Evolutionary conservation across 345 rosid genomes (phyloP).

Genomic region (Euphorbia lathyris): DNA sequence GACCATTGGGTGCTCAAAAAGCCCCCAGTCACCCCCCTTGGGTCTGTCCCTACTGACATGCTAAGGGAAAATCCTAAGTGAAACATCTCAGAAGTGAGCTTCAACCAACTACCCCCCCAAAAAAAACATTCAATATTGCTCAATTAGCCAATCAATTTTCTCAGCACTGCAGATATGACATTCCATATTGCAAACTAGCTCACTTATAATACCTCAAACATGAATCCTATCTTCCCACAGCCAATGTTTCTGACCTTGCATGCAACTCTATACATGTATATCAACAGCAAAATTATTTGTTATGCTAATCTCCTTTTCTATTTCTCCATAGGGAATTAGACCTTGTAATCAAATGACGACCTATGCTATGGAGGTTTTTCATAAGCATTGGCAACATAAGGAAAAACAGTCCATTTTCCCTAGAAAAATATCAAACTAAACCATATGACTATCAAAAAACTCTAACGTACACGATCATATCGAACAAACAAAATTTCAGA

Average conservation of each 20-base stretch:
- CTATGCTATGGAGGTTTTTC: slow-evolving; percentile 1
- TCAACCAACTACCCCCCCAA: not conserved
- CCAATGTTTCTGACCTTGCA: not conserved
- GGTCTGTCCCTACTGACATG: not conserved
- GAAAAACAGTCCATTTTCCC: not conserved
- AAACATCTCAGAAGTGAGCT: not conserved
- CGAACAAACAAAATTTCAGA: not conserved
- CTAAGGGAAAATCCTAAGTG: not conserved
- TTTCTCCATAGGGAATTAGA: not conserved
- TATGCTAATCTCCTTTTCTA: not conserved
- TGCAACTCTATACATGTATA: not conserved
- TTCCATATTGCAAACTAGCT: not conserved
- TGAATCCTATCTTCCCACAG: not conserved
- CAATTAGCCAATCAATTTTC: not conserved
- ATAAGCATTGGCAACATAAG: not conserved
- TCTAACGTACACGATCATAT: not conserved
- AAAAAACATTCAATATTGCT: not conserved
- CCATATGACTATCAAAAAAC: not conserved
- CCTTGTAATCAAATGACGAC: not conserved
- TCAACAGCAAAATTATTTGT: not conserved
- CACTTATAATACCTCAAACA: not conserved
- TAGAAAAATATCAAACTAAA: not conserved
- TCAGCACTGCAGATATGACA: not conserved
- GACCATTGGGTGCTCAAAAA: no score
- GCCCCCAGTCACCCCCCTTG: no score